Evolutionary conservation across 2,329 filamentous ascomycete species (phyloP), one percentile per base, ranked within the genome.

Genomic region (Fusarium camptoceras): DNA sequence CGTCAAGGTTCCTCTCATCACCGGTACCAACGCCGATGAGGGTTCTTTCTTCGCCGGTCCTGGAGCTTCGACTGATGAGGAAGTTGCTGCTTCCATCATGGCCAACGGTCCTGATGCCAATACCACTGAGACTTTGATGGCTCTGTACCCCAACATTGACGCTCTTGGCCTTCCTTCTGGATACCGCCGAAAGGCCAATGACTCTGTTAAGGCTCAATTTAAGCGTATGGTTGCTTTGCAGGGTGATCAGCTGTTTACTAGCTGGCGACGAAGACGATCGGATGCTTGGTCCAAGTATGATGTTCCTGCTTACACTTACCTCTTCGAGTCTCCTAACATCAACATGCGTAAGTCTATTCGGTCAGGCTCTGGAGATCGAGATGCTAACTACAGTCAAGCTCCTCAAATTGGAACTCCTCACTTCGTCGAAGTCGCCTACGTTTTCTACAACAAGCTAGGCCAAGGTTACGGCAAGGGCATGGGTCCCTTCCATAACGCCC

Each of bases 21-120:
- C 85, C 24, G 90, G 91, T 10, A 85, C 84, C 16, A 92, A 91
- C 74, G 85, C 85, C 0, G 90, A 92, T 68, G 91, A 93, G 73
- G 90, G 79, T n/a, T 84, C 83, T 0, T 78, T 82, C 1, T 91
- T 90, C 72, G 84, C 82, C 0, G 81, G 83, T 3, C 76, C 82
- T 77, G 48, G 81, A 85, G 55, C 34, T 37, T 86, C 6, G 56
- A 67, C 58, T 0, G 63, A 70, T 7, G 54, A 63, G 15, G 47
- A 74, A 8, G 27, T 70, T 18, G 55, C 43, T 3, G 22, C 51
- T 8, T 18, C 59, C 5, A 64, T 75, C n/a, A 42, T 41, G 24
- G 10, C 59, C 0, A 14, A 37, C 6, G 70, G 64, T 0, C 56
- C 58, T 1, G 70, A 74, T 37, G 20, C 61, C 7, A 59, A 65